These are phyloP conservation scores for Hemileccinum impolitum DNA, from an alignment of 768 basidiomycete species.

Conservation along the genomic window DNA sequence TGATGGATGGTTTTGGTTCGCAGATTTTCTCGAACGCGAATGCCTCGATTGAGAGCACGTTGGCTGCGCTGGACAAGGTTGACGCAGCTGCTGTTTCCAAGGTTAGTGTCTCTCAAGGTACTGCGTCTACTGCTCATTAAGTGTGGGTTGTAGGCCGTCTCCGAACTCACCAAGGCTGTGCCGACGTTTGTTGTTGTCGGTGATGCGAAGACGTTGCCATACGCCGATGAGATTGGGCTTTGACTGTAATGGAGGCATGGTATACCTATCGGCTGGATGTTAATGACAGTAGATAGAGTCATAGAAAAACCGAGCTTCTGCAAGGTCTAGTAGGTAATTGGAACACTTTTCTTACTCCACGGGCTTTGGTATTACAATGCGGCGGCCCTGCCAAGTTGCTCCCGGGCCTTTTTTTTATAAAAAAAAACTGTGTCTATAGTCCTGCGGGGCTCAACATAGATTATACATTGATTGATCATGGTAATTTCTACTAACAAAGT, in stretches of 20 bases:
- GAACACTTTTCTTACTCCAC: too few relatives aligned
- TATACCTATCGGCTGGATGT: slow-evolving; percentile 15
- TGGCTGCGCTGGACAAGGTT: slow-evolving; percentile 70
- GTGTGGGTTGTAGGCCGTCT: slow-evolving; percentile 42
- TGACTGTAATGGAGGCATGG: slow-evolving; percentile 33
- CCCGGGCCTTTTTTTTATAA: too few relatives aligned
- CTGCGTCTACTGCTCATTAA: neutral
- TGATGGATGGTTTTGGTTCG: neutral
- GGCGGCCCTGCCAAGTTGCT: too few relatives aligned
- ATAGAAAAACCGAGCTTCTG: slow-evolving; percentile 5
- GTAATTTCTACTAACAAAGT: too few relatives aligned
- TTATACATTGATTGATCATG: too few relatives aligned
- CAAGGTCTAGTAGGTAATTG: too few relatives aligned
- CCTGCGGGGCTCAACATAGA: too few relatives aligned
- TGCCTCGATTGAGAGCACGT: slow-evolving; percentile 55
- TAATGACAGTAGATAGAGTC: slow-evolving; percentile 17
- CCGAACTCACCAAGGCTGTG: slow-evolving; percentile 65
- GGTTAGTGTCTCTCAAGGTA: slow-evolving; percentile 35
- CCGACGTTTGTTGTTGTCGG: slow-evolving; percentile 89
- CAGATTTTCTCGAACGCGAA: slow-evolving; percentile 62
- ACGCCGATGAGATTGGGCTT: slow-evolving; percentile 80
- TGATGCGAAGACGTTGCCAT: slow-evolving; percentile 71
- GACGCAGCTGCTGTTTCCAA: slow-evolving; percentile 64
- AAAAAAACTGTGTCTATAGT: too few relatives aligned
- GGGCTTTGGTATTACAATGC: too few relatives aligned